phyloP scores from a whole-genome alignment of 106 monocot species.

The Chionographis japonica region DNA sequence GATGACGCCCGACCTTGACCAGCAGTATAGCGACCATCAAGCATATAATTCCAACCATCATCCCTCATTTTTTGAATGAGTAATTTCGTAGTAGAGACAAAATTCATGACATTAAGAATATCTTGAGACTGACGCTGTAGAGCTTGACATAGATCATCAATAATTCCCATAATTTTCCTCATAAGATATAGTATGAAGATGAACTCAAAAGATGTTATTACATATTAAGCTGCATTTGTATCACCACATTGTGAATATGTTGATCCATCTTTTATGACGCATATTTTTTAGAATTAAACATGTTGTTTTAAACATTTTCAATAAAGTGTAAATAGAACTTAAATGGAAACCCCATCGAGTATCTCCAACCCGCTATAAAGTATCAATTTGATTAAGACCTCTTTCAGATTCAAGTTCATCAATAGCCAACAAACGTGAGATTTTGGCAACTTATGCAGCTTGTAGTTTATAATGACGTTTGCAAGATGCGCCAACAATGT shows the following conservation, averaged over 20 bases:
- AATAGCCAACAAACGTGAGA: neutral
- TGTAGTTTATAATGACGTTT: neutral
- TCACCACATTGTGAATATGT: neutral
- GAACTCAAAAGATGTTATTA: neutral
- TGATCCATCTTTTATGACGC: neutral
- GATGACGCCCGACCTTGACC: too few relatives aligned
- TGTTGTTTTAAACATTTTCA: neutral
- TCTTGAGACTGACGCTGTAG: too few relatives aligned
- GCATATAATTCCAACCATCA: too few relatives aligned
- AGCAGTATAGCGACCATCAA: too few relatives aligned
- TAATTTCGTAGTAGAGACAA: too few relatives aligned
- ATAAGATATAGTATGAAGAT: neutral
- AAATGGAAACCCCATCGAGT: constrained; percentile 1
- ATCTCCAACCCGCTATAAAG: neutral
- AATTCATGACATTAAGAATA: too few relatives aligned
- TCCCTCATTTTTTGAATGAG: too few relatives aligned
- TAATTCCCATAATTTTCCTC: neutral
- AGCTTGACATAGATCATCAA: too few relatives aligned
- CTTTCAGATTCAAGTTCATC: neutral
- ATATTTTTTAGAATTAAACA: neutral
- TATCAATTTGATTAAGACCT: neutral
- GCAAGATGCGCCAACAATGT: neutral
- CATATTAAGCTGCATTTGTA: neutral
- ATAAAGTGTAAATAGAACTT: neutral
- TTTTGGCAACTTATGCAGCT: neutral